Base-by-base conservation (phyloP, 345 rosid genomes). In the Linum lewisii region DNA sequence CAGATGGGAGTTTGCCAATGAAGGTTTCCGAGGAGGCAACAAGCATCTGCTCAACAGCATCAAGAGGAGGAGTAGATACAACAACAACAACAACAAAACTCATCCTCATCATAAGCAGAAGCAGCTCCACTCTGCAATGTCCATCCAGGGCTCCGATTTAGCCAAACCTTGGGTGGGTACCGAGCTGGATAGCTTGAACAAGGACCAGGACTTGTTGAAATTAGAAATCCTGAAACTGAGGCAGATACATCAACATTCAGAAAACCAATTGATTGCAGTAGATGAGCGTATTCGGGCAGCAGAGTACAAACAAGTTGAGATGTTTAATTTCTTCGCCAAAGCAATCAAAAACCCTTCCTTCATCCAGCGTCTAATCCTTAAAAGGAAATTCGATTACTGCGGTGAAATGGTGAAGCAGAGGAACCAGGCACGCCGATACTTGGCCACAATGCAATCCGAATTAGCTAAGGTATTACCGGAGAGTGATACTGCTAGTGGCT, bases 1-100 rank as follows among this genome's bases (percentile, higher is more conserved):
- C 37, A 66, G 79, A 67, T 82, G 93, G 88, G 88, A 85, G 58
- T 85, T 82, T 25, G 84, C 84, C 15, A 79, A 81, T 61, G 83
- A 79, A 23, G 76, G 70, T 55, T 82, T 85, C 74, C 84, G 42
- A 51, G 72, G 77, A 51, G 88, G 86, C 62, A 74, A 81, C 70
- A 79, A 64, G 65, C 81, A 81, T 69, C 73, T 85, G 75, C 79
- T 85, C 24, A 85, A 76, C 71, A 76, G 51, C 63, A 82, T 82
- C 21, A 79, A 72, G 76, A 77, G 92, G 49, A 79, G 80, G 65
- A 70, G 75, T 59, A 74, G 84, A 66, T 58, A 63, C 51, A 75
- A 64, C 67, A 66, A 63, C 69, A 49, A 13, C 69, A 68, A 10
- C 73, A 45, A 9, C 59, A 50, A 62, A 66, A 57, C 5, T 29